Conservation (phyloP, 1,139 yeast species). For the Pichia sp. region DNA sequence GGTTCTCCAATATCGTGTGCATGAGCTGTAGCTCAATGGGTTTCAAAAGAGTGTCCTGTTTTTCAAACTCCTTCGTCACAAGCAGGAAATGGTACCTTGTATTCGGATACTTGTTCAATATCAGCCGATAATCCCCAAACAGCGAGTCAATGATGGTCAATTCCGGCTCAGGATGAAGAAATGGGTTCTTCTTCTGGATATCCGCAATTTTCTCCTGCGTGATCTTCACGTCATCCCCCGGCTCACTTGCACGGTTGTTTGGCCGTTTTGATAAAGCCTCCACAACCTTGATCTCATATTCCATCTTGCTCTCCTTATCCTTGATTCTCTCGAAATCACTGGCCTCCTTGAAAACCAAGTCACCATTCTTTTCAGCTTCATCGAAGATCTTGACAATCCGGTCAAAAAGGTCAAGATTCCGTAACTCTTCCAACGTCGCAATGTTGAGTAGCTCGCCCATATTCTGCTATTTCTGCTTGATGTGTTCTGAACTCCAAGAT, state of each 20-base stretch:
- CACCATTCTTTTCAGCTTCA: constrained; percentile 22
- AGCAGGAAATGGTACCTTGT: constrained; percentile 73
- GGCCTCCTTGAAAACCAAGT: constrained; percentile 25
- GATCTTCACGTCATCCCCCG: constrained; percentile 21
- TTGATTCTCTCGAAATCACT: constrained; percentile 22
- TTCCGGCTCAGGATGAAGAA: constrained; percentile 73
- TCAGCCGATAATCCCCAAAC: constrained; percentile 56
- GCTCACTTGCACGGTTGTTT: constrained; percentile 30
- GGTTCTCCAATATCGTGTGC: constrained; percentile 44
- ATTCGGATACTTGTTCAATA: constrained; percentile 83
- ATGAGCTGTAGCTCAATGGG: constrained; percentile 63
- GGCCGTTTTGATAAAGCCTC: constrained; percentile 31
- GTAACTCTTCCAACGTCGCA: constrained; percentile 22
- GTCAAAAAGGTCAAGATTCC: constrained; percentile 17
- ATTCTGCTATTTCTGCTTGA: constrained; percentile 4
- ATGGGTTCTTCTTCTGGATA: constrained; percentile 56
- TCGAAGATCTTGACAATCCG: constrained; percentile 20
- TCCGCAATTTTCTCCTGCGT: constrained; percentile 29
- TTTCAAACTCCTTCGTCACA: constrained; percentile 66
- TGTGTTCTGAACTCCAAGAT: neutral
- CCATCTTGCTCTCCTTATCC: constrained; percentile 23
- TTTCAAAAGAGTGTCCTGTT: constrained; percentile 68
- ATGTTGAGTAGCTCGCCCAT: constrained; percentile 2
- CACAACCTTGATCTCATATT: constrained; percentile 30
- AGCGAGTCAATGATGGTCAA: constrained; percentile 56